Evolutionary conservation across 139 green algal genomes (phyloP).

Genomic region (Diplosphaera chodatii): DNA sequence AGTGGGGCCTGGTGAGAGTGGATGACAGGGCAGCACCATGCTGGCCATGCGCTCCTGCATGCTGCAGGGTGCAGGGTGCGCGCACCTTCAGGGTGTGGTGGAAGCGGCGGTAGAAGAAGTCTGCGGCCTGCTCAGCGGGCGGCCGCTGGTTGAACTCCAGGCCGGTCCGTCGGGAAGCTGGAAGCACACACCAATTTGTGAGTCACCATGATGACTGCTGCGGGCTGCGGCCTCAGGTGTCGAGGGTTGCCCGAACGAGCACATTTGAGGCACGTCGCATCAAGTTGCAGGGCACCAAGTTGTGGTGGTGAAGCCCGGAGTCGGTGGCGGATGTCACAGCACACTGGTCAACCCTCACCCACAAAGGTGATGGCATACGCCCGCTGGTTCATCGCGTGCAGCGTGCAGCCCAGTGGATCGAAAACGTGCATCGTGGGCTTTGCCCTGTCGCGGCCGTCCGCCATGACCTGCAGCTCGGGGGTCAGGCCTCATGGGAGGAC

Average conservation of each 20-base stretch:
- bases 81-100: not conserved
- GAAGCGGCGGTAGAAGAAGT: not conserved
- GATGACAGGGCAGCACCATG: too few relatives aligned
- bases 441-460: not conserved
- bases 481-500: too few relatives aligned
- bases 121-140: not conserved
- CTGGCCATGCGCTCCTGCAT: too few relatives aligned
- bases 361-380: not conserved
- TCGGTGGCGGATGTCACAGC: too few relatives aligned
- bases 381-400: not conserved
- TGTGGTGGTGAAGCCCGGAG: too few relatives aligned
- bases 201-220: too few relatives aligned
- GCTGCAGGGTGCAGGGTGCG: too few relatives aligned
- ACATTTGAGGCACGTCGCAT: not conserved
- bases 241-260: too few relatives aligned
- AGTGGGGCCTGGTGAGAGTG: too few relatives aligned
- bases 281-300: not conserved
- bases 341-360: not conserved
- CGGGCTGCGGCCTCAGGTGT: too few relatives aligned
- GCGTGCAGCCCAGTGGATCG: not conserved
- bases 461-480: not conserved
- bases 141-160: not conserved
- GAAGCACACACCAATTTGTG: too few relatives aligned
- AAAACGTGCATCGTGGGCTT: not conserved
- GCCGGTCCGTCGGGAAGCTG: not conserved